Evolutionary conservation across 164 flowering plant species (phyloP).

Genomic region (Vitis vinifera): DNA sequence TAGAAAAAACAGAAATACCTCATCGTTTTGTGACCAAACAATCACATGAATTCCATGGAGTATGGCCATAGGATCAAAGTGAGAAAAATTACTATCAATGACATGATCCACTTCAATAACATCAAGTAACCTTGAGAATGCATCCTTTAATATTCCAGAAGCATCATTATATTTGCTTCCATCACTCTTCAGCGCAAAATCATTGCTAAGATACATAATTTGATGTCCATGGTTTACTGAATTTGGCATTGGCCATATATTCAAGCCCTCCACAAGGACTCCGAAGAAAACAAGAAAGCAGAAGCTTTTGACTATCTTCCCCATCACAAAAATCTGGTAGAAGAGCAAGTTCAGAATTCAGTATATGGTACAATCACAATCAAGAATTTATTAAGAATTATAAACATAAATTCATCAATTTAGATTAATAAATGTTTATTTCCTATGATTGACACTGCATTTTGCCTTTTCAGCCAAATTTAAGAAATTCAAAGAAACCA

Average conservation of each 20-base stretch:
- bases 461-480: too few relatives aligned
- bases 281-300: constrained; percentile 15
- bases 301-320: constrained; percentile 7
- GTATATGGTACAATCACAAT: too few relatives aligned
- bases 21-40: constrained; percentile 49
- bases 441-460: too few relatives aligned
- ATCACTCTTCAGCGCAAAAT: constrained; percentile 44
- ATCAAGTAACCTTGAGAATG: constrained; percentile 49
- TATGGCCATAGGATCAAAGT: constrained; percentile 15
- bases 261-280: constrained; percentile 23
- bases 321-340: constrained; percentile 8
- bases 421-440: too few relatives aligned
- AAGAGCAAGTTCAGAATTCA: too few relatives aligned
- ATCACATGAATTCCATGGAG: constrained; percentile 55
- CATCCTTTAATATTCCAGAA: constrained; percentile 68
- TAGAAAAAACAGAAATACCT: constrained; percentile 38
- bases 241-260: constrained; percentile 82
- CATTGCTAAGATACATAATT: constrained; percentile 39
- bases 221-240: constrained; percentile 43
- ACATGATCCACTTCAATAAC: constrained; percentile 45
- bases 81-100: constrained; percentile 35
- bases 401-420: too few relatives aligned
- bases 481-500: too few relatives aligned
- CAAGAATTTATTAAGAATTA: too few relatives aligned
- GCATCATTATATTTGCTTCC: constrained; percentile 53